Conservation (phyloP, 164 flowering plant genomes). For the Magnolia officinalis region DNA sequence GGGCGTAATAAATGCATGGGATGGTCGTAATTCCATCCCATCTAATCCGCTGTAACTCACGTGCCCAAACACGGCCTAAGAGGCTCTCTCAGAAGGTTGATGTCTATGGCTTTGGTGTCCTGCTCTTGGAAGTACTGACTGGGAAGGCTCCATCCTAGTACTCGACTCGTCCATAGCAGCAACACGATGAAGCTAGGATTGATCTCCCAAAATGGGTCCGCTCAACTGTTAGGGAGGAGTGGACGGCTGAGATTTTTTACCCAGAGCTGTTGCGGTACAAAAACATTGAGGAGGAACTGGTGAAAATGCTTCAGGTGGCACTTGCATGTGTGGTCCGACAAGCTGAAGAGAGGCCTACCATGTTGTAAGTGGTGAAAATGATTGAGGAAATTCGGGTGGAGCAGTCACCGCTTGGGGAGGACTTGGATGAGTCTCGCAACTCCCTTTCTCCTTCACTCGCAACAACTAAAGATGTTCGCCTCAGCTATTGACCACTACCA, state of each 20-base stretch:
- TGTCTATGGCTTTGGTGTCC: constrained; percentile 82
- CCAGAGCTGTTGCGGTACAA: constrained; percentile 82
- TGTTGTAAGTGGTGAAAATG: constrained; percentile 79
- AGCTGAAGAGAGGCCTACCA: constrained; percentile 85
- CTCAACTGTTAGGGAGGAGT: constrained; percentile 90
- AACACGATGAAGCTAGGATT: constrained; percentile 37
- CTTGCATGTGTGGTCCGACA: constrained; percentile 66
- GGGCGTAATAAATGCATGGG: no score
- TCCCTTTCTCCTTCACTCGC: constrained; percentile 75
- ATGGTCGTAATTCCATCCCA: no score
- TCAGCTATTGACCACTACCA: constrained; percentile 22
- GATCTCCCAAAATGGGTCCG: constrained; percentile 89
- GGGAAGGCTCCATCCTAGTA: constrained; percentile 66
- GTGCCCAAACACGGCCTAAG: no score
- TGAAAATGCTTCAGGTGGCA: constrained; percentile 82
- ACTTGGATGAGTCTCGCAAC: constrained; percentile 73
- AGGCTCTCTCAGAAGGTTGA: constrained; percentile 77
- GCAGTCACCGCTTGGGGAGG: constrained; percentile 88
- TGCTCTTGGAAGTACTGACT: constrained; percentile 79
- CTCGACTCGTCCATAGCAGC: constrained; percentile 32
- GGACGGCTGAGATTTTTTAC: constrained; percentile 95
- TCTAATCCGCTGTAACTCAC: no score
- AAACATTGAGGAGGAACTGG: constrained; percentile 92
- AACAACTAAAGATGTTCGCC: constrained; percentile 63
- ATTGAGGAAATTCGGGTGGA: constrained; percentile 78